Evolutionary conservation across 164 flowering plant species (phyloP).

Genomic region (Brasenia schreberi): DNA sequence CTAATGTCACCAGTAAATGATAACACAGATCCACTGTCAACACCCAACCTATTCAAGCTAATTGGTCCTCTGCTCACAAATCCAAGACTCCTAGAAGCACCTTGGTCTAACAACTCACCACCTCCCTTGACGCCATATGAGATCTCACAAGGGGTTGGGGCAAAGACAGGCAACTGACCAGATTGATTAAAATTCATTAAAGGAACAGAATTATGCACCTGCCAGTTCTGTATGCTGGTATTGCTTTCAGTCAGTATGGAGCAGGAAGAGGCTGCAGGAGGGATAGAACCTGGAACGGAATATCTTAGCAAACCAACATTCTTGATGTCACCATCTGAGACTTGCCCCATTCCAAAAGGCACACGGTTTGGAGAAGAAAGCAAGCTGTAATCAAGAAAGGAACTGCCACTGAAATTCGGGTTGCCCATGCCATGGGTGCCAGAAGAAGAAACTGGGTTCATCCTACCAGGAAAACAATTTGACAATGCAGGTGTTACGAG

Average conservation of each 20-base stretch:
- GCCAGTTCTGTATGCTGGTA: conserved; percentile 11
- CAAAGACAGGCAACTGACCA: conserved; percentile 20
- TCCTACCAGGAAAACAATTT: conserved; percentile 30
- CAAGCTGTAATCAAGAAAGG: conserved; percentile 24
- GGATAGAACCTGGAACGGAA: conserved; percentile 20
- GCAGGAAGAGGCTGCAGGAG: conserved; percentile 29
- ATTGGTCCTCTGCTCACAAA: conserved; percentile 38
- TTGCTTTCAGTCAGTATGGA: conserved; percentile 22
- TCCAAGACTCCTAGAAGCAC: conserved; percentile 26
- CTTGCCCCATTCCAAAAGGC: conserved; percentile 23
- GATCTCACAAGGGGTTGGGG: conserved; percentile 16
- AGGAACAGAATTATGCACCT: conserved; percentile 19
- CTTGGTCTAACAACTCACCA: conserved; percentile 26
- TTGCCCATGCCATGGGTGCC: conserved; percentile 6
- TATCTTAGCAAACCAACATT: conserved; percentile 19
- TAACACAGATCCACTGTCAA: conserved; percentile 29
- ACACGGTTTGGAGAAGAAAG: conserved; percentile 32
- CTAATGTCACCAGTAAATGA: conserved; percentile 10
- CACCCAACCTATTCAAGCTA: conserved; percentile 49
- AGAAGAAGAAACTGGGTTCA: conserved; percentile 21
- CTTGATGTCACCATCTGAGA: conserved; percentile 22
- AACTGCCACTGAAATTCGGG: conserved; percentile 24
- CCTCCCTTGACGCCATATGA: conserved; percentile 18
- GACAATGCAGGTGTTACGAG: conserved; percentile 47
- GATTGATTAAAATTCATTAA: conserved; percentile 12